These are phyloP conservation scores for Turnera subulata DNA, from an alignment of 345 rosid species.

Conservation along the genomic window DNA sequence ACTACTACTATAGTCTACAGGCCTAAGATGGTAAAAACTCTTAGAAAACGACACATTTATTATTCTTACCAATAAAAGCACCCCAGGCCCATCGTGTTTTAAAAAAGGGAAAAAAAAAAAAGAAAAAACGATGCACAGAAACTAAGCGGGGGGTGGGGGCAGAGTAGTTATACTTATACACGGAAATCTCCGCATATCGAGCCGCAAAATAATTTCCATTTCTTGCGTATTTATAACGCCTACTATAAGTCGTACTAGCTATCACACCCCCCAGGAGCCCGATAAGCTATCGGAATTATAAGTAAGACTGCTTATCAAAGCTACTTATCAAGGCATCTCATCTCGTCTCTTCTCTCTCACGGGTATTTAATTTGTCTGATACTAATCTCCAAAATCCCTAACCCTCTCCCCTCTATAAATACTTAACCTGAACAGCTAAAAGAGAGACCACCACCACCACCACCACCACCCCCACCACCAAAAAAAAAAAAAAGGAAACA, in stretches of 20 bases:
- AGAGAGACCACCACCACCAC: too few relatives aligned
- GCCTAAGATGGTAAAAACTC: too few relatives aligned
- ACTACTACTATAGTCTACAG: too few relatives aligned
- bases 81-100: too few relatives aligned
- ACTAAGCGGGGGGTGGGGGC: too few relatives aligned
- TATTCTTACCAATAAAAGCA: too few relatives aligned
- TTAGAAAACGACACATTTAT: too few relatives aligned
- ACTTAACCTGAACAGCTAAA: slow-evolving; percentile 20
- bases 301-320: fast-evolving
- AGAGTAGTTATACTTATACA: not conserved
- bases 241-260: slow-evolving; percentile 1
- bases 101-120: too few relatives aligned
- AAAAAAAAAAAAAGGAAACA: slow-evolving; percentile 3
- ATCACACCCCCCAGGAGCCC: fast-evolving
- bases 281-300: not conserved
- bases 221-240: slow-evolving; percentile 12
- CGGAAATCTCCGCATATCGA: slow-evolving; percentile 14
- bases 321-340: slow-evolving; percentile 10
- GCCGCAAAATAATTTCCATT: slow-evolving; percentile 7
- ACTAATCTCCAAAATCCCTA: slow-evolving; percentile 45
- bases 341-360: slow-evolving; percentile 38
- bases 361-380: slow-evolving; percentile 37
- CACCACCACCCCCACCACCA: too few relatives aligned
- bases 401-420: slow-evolving; percentile 39
- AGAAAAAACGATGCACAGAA: too few relatives aligned